Evolutionary conservation across 1,139 yeast genomes (phyloP), one percentile per base, ranked within the genome.

Genomic region (Yamadazyma triangularis): DNA sequence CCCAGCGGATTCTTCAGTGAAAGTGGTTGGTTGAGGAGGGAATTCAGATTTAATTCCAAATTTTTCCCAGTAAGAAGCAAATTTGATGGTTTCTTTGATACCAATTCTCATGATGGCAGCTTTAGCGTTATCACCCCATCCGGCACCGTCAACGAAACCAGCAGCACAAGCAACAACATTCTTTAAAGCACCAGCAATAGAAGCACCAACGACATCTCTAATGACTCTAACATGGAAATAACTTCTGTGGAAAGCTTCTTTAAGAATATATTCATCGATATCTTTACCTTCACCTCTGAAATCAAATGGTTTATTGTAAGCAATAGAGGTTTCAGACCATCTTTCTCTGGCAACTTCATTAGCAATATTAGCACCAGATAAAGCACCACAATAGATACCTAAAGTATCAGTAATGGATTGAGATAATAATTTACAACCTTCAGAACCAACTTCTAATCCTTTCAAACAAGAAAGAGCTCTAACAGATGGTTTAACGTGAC

Each of bases 91-190:
- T 45, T 68, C 74, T 35, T 59, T 47, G 32, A 68, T 54, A 3
- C 74, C 74, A 31, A 66, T 60, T 47, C 74, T 54, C 74, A 68
- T 68, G 34, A 68, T 59, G 27, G 73, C 74, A 11, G 73, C 63
- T 47, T 68, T 68, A 29, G 74, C 74, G 40, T 68, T 68, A 47
- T 68, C 74, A 42, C 74, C 74, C 74, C 74, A 68, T 15, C 71
- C 71, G 34, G 57, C 54, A 18, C 74, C 74, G 41, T 65, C 73
- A 23, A 68, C 73, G 32, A 68, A 65, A 4, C 74, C 74, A 15
- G 65, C 74, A 8, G 73, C 69, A 35, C 64, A 56, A 4, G 74
- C 74, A 21, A 68, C 73, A 15, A 68, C 52, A 38, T 68, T 68
- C 51, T 68, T 68, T 43, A 68, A 56, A 2, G 74, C 74, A 29